These are phyloP conservation scores for Alloascoidea hylecoeti DNA, from an alignment of 805 yeast genomes.

Conservation along the genomic window DNA sequence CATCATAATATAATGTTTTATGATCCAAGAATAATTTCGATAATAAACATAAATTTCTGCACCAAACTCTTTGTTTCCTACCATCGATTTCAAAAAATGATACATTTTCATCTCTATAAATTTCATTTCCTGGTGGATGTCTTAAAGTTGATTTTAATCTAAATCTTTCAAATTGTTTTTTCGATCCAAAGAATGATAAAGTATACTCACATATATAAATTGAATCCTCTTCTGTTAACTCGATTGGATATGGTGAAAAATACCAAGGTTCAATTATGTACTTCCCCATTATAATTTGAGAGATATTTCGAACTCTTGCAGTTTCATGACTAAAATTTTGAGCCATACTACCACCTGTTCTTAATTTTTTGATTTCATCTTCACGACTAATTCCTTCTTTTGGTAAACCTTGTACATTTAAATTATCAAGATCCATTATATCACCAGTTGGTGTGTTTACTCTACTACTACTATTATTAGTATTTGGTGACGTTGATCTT, in stretches of 20 bases:
- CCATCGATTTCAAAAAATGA: constrained; percentile 98
- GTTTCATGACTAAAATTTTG: constrained; percentile 74
- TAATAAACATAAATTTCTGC: constrained; percentile 85
- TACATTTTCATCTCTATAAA: constrained; percentile 83
- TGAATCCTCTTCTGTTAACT: constrained; percentile 82
- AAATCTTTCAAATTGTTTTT: constrained; percentile 86
- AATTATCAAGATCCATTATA: constrained; percentile 71
- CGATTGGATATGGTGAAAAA: constrained; percentile 93
- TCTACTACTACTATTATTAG: constrained; percentile 10
- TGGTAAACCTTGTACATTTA: constrained; percentile 74
- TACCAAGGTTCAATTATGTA: constrained; percentile 98
- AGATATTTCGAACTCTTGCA: constrained; percentile 78
- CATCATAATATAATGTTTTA: constrained; percentile 93
- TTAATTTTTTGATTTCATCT: constrained; percentile 80
- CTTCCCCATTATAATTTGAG: constrained; percentile 70
- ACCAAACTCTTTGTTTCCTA: constrained; percentile 91
- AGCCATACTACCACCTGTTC: constrained; percentile 97
- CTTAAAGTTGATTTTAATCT: constrained; percentile 75
- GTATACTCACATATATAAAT: constrained; percentile 89
- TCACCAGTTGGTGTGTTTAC: constrained; percentile 26
- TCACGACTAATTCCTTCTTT: constrained; percentile 72
- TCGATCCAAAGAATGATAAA: constrained; percentile 74
- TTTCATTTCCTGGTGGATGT: constrained; percentile 98
- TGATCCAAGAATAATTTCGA: constrained; percentile 88
- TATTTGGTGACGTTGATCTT: constrained; percentile 17